Base-by-base conservation (phyloP, 257 asterid species). In the Nicotiana knightiana region DNA sequence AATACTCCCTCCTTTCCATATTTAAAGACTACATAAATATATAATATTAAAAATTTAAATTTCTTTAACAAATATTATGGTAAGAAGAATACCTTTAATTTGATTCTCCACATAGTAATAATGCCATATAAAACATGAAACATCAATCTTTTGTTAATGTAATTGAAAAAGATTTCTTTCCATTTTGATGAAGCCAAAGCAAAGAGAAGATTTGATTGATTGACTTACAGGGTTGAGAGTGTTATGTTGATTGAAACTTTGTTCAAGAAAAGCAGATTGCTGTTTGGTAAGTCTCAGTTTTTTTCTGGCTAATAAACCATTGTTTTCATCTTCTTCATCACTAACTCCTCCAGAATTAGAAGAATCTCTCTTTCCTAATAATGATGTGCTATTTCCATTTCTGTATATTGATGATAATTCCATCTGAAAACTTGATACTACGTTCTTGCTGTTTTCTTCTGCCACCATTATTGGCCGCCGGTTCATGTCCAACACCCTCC, bases 241-340 rank as follows among this genome's bases (percentile, higher is more conserved):
- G 85, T 84, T 88, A 87, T 95, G 97, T 57, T 92, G 93, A 86
- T 92, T 93, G 93, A 95, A 95, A 88, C 98, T 95, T 7, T 95
- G 93, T 88, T 95, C 98, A 24, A 95, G 97, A 87, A 90, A 93
- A 5, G 97, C 94, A 15, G 99, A 93, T 54, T 95, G 99, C 24
- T 95, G 88, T 88, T 92, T 93, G 4, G 89, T 83, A 1, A 95
- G 98, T 80, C 99, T 90, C 0, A 93, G 93, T 76, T 95, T 95
- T 68, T 93, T 95, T 18, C 97, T 88, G 0, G 91, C 90, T 11
- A 77, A 16, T 11, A 77, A 16, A 0, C 87, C 92, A 26, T 95
- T 43, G 0, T 43, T 8, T 8, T 43, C 98, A 2, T 87, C 88
- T 33, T 87, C 88, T 33, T 91, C 97, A 81, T 92, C 97, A 79